These are phyloP conservation scores for Penicillium herquei DNA, from an alignment of 495 filamentous ascomycete species.

Conservation along the genomic window DNA sequence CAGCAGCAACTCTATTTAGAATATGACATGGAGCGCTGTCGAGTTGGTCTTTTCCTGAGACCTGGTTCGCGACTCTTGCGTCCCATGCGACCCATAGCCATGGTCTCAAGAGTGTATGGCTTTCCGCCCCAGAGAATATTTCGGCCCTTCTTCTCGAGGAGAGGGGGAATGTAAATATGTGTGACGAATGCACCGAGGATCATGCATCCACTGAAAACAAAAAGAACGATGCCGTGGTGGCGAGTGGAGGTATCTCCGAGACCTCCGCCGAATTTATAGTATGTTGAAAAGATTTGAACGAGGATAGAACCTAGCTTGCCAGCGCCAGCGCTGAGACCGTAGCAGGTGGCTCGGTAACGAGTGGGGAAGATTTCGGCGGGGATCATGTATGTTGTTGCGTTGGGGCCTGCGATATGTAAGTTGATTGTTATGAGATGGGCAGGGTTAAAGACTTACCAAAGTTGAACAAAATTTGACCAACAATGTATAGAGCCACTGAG, in stretches of 20 bases:
- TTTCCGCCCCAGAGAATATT: conserved; percentile 39
- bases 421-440: conserved; percentile 6
- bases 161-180: conserved; percentile 44
- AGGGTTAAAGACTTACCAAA: conserved; percentile 39
- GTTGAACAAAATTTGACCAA: conserved; percentile 65
- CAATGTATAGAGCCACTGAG: conserved; percentile 54
- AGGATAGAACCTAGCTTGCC: conserved; percentile 61
- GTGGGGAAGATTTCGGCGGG: conserved; percentile 63
- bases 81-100: conserved; percentile 39
- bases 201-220: conserved; percentile 49
- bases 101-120: conserved; percentile 40
- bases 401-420: conserved; percentile 40
- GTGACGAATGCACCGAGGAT: conserved; percentile 44
- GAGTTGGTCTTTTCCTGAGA: conserved; percentile 18
- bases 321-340: conserved; percentile 53
- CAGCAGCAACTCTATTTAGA: not conserved
- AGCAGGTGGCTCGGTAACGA: conserved; percentile 55
- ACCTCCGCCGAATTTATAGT: conserved; percentile 40
- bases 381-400: conserved; percentile 61
- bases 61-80: conserved; percentile 39
- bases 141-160: conserved; percentile 29
- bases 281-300: conserved; percentile 51
- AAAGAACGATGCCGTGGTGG: conserved; percentile 43
- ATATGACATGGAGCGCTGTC: conserved; percentile 22
- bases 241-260: conserved; percentile 31